Evolutionary conservation across 345 rosid species (phyloP).

Genomic region (Eucalyptus rudis): DNA sequence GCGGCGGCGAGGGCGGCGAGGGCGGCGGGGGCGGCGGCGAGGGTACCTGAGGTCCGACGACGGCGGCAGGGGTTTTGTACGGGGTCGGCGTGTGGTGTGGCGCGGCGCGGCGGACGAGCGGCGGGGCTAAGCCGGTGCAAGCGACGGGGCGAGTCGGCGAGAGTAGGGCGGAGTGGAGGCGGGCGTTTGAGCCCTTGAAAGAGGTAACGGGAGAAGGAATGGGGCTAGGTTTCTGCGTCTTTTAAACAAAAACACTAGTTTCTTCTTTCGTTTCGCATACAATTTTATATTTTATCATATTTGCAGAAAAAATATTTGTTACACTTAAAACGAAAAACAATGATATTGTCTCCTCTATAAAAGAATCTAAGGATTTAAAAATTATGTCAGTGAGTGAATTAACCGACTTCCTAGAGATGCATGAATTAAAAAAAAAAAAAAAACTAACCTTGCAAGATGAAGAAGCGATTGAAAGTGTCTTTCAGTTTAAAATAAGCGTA

Average conservation of each 20-base stretch:
- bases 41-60: not conserved
- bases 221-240: not conserved
- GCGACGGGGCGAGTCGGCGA: not conserved
- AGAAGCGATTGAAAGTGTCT: too few relatives aligned
- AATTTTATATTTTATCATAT: too few relatives aligned
- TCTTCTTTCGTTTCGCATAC: not conserved
- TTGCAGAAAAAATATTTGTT: too few relatives aligned
- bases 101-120: not conserved
- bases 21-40: not conserved
- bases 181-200: not conserved
- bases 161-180: not conserved
- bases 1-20: not conserved
- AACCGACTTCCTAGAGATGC: too few relatives aligned
- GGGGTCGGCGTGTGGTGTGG: not conserved
- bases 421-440: too few relatives aligned
- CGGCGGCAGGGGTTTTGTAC: not conserved
- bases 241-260: not conserved
- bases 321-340: too few relatives aligned
- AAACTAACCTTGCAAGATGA: too few relatives aligned
- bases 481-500: too few relatives aligned
- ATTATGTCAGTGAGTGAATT: too few relatives aligned
- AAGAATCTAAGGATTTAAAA: too few relatives aligned
- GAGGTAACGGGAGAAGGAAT: not conserved
- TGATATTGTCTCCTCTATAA: too few relatives aligned
- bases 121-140: not conserved